Conservation (phyloP, 208 protist species). For the Tritrichomonas foetus region DNA sequence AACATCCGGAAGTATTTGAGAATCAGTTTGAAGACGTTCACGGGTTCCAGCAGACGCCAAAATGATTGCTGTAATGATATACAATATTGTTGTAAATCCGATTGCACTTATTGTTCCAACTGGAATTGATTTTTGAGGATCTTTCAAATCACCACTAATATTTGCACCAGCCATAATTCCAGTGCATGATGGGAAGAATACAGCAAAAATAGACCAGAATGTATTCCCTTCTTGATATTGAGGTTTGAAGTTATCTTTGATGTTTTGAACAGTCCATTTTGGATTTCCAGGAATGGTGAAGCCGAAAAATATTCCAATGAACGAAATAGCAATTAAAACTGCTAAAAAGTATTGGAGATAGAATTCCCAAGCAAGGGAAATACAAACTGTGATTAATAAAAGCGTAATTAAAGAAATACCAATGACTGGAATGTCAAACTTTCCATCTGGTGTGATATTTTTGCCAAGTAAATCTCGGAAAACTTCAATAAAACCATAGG, state of each 20-base stretch:
- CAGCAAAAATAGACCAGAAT: constrained; percentile 48
- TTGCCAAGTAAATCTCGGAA: neutral
- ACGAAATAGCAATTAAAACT: neutral
- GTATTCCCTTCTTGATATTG: neutral
- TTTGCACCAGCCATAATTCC: constrained; percentile 71
- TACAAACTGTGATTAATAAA: neutral
- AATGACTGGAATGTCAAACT: neutral
- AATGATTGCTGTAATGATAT: neutral
- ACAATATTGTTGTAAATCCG: neutral
- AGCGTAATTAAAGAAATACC: neutral
- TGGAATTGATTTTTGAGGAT: constrained; percentile 63
- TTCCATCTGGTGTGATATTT: neutral
- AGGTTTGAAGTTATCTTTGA: neutral
- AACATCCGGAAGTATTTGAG: neutral
- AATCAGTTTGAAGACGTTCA: neutral
- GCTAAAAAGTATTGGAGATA: neutral
- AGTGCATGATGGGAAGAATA: constrained; percentile 69
- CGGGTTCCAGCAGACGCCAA: neutral
- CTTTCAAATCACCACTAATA: constrained; percentile 61
- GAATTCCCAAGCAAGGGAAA: neutral
- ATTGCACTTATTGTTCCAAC: constrained; percentile 16
- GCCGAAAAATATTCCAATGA: neutral
- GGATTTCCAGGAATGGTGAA: constrained; percentile 15
- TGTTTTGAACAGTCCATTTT: neutral
- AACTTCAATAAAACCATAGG: neutral